phyloP scores from a whole-genome alignment of 306 rosid genomes.

The Gastrolobium villosum region DNA sequence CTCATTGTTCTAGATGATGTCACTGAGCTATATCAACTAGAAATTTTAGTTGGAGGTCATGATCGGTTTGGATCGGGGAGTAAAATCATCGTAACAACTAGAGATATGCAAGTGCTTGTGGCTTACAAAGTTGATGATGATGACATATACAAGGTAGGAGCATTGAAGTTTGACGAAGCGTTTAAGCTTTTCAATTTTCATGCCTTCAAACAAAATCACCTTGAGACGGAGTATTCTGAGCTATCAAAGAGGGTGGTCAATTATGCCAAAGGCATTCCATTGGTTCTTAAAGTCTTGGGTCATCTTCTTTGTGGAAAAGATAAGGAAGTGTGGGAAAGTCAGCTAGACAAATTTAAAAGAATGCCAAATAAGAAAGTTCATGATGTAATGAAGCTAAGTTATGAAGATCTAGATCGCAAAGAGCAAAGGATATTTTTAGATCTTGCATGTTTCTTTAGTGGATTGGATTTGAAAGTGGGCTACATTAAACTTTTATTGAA shows the following conservation, averaged over 20 bases:
- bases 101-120: slow-evolving; percentile 14
- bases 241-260: background rate
- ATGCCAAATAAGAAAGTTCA: background rate
- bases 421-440: background rate
- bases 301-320: slow-evolving; percentile 9
- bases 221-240: background rate
- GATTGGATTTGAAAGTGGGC: too few relatives aligned
- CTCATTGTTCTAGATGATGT: slow-evolving; percentile 29
- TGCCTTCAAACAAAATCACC: background rate
- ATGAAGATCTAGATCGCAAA: background rate
- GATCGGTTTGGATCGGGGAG: slow-evolving; percentile 5
- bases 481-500: too few relatives aligned
- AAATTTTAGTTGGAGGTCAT: background rate
- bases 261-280: background rate
- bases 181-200: background rate
- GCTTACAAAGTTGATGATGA: background rate
- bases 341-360: background rate
- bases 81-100: slow-evolving; percentile 12
- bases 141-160: background rate
- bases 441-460: background rate
- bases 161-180: background rate
- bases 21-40: background rate
- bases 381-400: slow-evolving; percentile 13
- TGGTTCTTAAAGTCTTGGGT: slow-evolving; percentile 24
- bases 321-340: slow-evolving; percentile 6